A percentile compares a stretch with the other conserved stretches of the same genome.
Conservation (phyloP, 495 filamentous ascomycete species). For the Lophium mytilinum region DNA sequence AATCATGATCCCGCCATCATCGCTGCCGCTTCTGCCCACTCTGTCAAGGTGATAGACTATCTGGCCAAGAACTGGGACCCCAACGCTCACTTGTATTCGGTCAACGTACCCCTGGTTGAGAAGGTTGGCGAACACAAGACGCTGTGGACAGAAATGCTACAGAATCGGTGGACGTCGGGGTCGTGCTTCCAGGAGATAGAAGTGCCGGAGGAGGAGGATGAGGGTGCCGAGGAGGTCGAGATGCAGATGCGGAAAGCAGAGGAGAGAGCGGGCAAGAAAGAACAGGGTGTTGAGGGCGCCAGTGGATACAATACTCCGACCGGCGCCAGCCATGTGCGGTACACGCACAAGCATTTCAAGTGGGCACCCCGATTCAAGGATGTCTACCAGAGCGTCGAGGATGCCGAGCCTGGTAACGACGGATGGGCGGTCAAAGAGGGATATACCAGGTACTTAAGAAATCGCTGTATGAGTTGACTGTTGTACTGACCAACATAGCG, state of each 20-base stretch:
- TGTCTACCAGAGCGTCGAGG: slow-evolving; percentile 75
- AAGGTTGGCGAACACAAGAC: slow-evolving; percentile 59
- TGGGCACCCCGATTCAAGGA: slow-evolving; percentile 86
- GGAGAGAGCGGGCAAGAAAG: slow-evolving; percentile 34
- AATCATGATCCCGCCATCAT: slow-evolving; percentile 76
- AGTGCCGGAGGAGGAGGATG: slow-evolving; percentile 40
- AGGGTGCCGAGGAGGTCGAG: slow-evolving; percentile 52
- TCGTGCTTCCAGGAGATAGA: slow-evolving; percentile 76
- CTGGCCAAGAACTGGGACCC: slow-evolving; percentile 64
- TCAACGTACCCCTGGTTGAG: slow-evolving; percentile 78
- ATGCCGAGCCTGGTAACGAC: slow-evolving; percentile 76
- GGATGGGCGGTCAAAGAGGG: slow-evolving; percentile 88
- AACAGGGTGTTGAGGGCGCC: slow-evolving; percentile 12
- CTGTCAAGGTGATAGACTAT: slow-evolving; percentile 68
- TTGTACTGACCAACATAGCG: slow-evolving; percentile 40
- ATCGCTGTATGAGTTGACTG: not conserved
- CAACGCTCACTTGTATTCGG: slow-evolving; percentile 70
- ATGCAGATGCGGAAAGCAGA: slow-evolving; percentile 48
- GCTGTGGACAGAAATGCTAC: slow-evolving; percentile 71
- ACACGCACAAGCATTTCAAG: slow-evolving; percentile 80
- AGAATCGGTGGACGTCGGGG: slow-evolving; percentile 78
- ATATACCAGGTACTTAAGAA: slow-evolving; percentile 66
- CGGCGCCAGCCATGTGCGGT: slow-evolving; percentile 25
- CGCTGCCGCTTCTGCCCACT: slow-evolving; percentile 57
- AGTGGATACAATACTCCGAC: slow-evolving; percentile 18